Percentiles rank a stretch among this genome's conserved stretches.
Evolutionary conservation across 2,329 filamentous ascomycete genomes (phyloP).

Genomic region (Davidsoniella neocaledoniae): DNA sequence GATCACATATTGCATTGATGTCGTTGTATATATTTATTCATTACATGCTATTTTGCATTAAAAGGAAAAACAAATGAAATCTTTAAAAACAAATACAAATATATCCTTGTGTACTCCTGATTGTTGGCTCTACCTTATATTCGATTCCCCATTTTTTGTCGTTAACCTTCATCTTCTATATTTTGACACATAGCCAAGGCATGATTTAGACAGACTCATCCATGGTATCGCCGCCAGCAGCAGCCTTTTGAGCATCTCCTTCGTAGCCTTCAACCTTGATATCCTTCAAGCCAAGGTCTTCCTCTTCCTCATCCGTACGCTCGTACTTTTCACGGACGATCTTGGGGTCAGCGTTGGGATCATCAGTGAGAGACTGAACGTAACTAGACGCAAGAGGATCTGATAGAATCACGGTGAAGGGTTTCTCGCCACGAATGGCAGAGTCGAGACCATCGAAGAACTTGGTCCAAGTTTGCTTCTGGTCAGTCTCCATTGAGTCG

Average conservation of each 20-base stretch:
- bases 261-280: slow-evolving; percentile 81
- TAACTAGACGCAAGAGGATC: slow-evolving; percentile 89
- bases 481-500: slow-evolving; percentile 54
- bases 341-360: slow-evolving; percentile 53
- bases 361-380: slow-evolving; percentile 75
- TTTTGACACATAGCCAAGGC: too few relatives aligned
- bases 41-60: neutral
- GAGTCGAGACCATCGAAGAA: slow-evolving; percentile 67
- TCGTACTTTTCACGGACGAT: slow-evolving; percentile 70
- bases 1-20: too few relatives aligned
- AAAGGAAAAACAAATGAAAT: neutral
- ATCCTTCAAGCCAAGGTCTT: slow-evolving; percentile 76
- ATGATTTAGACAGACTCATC: slow-evolving; percentile 7
- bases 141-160: too few relatives aligned
- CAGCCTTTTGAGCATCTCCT: slow-evolving; percentile 29
- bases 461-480: slow-evolving; percentile 55
- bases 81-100: slow-evolving; percentile 3
- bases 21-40: too few relatives aligned
- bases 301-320: slow-evolving; percentile 80
- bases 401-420: slow-evolving; percentile 68
- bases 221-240: slow-evolving; percentile 9
- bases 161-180: neutral
- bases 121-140: neutral
- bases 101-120: slow-evolving; percentile 1
- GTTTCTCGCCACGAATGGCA: slow-evolving; percentile 63